A percentile compares a stretch with the other conserved stretches of the same genome.
Conservation (phyloP, 129 eudicot species). For the Glebionis coronaria region DNA sequence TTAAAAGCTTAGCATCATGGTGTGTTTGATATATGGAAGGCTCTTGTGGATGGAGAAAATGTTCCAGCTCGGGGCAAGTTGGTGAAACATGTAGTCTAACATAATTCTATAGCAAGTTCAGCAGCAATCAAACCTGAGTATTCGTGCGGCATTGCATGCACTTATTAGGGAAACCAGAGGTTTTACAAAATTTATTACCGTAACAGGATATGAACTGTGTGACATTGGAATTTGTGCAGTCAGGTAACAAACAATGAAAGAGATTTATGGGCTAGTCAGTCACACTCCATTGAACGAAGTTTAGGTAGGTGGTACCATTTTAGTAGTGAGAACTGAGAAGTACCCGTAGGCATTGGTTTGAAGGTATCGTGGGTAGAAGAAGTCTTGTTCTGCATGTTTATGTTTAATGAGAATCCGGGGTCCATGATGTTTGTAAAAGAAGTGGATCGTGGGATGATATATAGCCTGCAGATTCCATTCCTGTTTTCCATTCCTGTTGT, state of each 20-base stretch:
- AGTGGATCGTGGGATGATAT: constrained; percentile 82
- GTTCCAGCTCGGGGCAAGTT: too few species aligned
- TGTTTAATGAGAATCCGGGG: constrained; percentile 23
- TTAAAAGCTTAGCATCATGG: not conserved
- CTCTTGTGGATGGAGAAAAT: too few species aligned
- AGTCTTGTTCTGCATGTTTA: constrained; percentile 15
- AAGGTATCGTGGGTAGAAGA: constrained; percentile 3
- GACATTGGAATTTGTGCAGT: not conserved
- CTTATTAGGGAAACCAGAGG: not conserved
- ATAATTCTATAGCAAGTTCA: too few species aligned
- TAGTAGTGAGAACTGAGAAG: constrained; percentile 20
- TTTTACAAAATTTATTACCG: not conserved
- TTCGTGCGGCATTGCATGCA: not conserved
- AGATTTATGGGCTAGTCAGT: not conserved
- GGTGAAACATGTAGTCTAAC: too few species aligned
- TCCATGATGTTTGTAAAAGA: constrained; percentile 25
- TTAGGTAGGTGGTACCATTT: not conserved
- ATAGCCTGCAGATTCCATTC: too few species aligned
- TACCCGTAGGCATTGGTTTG: constrained; percentile 16
- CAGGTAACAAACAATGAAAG: not conserved
- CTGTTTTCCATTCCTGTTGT: constrained; percentile 43
- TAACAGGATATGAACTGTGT: not conserved
- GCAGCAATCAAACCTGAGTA: not conserved
- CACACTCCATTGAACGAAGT: constrained; percentile 1
- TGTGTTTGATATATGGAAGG: not conserved